Conservation (phyloP, 2,329 filamentous ascomycete genomes). For the Graphilbum fragrans region DNA sequence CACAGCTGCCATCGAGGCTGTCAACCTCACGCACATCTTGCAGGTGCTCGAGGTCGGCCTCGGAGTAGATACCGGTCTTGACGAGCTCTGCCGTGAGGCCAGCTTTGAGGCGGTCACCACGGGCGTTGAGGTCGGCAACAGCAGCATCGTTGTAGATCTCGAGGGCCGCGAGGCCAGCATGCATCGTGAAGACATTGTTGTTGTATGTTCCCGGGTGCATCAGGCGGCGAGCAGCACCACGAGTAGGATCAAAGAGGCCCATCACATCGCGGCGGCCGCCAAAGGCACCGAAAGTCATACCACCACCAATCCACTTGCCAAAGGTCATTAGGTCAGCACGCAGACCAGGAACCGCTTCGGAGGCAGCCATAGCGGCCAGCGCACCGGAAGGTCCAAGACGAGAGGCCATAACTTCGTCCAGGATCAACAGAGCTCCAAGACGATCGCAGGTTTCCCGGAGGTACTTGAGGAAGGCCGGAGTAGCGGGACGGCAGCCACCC, state of each 20-base stretch:
- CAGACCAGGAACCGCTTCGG: constrained; percentile 41
- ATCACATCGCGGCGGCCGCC: constrained; percentile 55
- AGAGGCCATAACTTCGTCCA: constrained; percentile 63
- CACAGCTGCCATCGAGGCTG: constrained; percentile 1
- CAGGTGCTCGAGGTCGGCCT: constrained; percentile 6
- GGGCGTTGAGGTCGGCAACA: constrained; percentile 17
- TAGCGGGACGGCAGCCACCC: constrained; percentile 41
- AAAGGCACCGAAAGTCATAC: constrained; percentile 46
- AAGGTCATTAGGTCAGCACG: constrained; percentile 44
- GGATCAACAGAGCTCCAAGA: constrained; percentile 35
- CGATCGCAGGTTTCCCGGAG: constrained; percentile 6
- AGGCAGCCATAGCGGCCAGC: constrained; percentile 32
- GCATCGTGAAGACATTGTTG: constrained; percentile 48
- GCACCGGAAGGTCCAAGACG: constrained; percentile 39
- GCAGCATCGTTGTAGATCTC: constrained; percentile 21
- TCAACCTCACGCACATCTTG: constrained; percentile 7
- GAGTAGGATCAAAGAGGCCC: constrained; percentile 50
- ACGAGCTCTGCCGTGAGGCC: constrained; percentile 16
- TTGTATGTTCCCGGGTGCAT: constrained; percentile 51
- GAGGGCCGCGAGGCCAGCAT: constrained; percentile 33
- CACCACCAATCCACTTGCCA: constrained; percentile 48
- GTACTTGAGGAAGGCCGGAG: constrained; percentile 32
- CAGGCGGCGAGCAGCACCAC: constrained; percentile 40
- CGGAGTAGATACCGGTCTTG: constrained; percentile 14
- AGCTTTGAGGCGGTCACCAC: constrained; percentile 17